These are phyloP conservation scores for Paraphoma sp. DNA, from an alignment of 2,329 filamentous ascomycete species.

Conservation along the genomic window DNA sequence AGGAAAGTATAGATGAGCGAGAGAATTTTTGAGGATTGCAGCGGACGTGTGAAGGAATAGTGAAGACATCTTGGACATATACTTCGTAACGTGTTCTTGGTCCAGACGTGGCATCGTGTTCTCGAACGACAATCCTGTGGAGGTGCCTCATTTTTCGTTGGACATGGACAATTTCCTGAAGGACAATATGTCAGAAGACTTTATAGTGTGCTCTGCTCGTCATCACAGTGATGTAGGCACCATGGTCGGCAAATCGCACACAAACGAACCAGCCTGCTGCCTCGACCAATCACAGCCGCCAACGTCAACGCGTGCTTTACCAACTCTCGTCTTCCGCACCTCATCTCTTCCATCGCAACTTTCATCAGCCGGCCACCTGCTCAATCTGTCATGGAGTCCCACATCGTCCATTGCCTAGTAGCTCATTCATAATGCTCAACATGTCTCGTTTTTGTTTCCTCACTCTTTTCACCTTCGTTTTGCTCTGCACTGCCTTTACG, in stretches of 20 bases:
- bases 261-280: not conserved
- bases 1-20: constrained; percentile 2
- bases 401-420: not conserved
- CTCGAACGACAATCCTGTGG: no score
- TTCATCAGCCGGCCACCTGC: constrained; percentile 19
- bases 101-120: not conserved
- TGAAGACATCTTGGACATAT: no score
- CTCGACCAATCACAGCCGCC: constrained; percentile 21
- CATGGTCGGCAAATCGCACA: no score
- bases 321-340: constrained; percentile 6
- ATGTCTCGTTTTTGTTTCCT: constrained; percentile 31
- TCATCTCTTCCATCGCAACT: constrained; percentile 8
- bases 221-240: no score
- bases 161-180: no score
- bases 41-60: no score
- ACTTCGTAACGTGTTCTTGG: no score
- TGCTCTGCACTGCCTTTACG: constrained; percentile 23
- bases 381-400: constrained; percentile 27
- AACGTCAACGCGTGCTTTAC: constrained; percentile 21
- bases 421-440: constrained; percentile 12
- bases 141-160: no score
- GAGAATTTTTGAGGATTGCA: not conserved
- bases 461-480: constrained; percentile 16
- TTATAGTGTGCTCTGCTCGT: no score
- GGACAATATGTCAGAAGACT: no score